Base-by-base conservation (phyloP, 2,329 filamentous ascomycete species). In the Alternaria arborescens region DNA sequence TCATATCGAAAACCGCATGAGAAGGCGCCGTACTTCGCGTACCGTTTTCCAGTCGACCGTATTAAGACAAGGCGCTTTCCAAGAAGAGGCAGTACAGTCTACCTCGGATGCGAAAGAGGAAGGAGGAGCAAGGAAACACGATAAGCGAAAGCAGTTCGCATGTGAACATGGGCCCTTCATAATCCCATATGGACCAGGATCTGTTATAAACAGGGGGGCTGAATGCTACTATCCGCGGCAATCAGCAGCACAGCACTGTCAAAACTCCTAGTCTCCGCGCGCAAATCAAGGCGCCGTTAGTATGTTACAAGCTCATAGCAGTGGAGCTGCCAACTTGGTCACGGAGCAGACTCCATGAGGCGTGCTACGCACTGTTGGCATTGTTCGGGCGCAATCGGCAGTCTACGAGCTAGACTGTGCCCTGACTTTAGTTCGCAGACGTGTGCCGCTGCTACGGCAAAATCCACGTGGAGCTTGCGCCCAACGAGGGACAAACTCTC, bases 301-400 rank as follows among this genome's bases (percentile, higher is more conserved):
- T 18, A 50, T 50, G 46, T 50, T 50, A 50, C 46, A 50, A 50
- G 46, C 30, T 24, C 46, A 7, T 36, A 34, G 20, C 7, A 50
- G 30, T 26, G 46, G 30, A 38, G 32, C 20, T 50, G 20, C 30
- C 30, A 24, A 24, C 20, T 32, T 26, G 18, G 46, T 38, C 30
- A 26, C 46, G 46, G 30, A 38, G 32, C 32, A 2, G 36, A 11
- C 20, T 50, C 32, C 30, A 36, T 11, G 32, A 36, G 30, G 46
- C 46, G 30, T 20, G 3, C 32, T 5, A 50, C 8, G 24, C 30
- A 38, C 24, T 20, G 10, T 42, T 42, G 34, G 22, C 46, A n/a
- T 38, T 24, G 32, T n/a, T 50, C 46, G 46, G 46, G 30, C 46
- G 46, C 30, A 50, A 50, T 50, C 46, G 46, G 46, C 30, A n/a